Percentiles rank a stretch among this genome's conserved stretches.
phyloP scores from a whole-genome alignment of 768 basidiomycete genomes.

The Tephrocybe sp. region DNA sequence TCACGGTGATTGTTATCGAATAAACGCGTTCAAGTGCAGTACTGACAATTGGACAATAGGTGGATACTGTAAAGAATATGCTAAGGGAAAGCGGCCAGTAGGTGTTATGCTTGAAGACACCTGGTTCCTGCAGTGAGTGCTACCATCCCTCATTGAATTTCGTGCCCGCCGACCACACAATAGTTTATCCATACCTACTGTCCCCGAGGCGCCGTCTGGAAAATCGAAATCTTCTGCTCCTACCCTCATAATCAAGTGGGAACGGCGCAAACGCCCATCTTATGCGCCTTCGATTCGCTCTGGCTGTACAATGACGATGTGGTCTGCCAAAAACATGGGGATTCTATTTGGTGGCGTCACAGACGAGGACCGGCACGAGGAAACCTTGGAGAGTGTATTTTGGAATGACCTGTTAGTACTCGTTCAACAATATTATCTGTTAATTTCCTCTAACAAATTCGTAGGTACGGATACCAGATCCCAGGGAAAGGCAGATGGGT shows the following conservation, averaged over 20 bases:
- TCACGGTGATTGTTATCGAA: constrained; percentile 49
- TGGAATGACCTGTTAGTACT: constrained; percentile 76
- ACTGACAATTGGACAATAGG: constrained; percentile 36
- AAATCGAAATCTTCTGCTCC: constrained; percentile 40
- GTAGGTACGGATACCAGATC: constrained; percentile 77
- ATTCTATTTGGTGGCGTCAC: constrained; percentile 86
- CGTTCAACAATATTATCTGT: background rate
- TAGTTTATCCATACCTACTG: constrained; percentile 17
- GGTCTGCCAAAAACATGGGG: constrained; percentile 65
- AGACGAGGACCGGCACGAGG: constrained; percentile 84
- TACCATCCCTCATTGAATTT: background rate
- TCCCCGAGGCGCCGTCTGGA: constrained; percentile 14
- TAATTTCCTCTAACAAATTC: background rate
- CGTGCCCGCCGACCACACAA: constrained; percentile 19
- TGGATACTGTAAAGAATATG: constrained; percentile 89
- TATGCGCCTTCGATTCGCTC: constrained; percentile 70
- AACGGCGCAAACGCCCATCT: constrained; percentile 68
- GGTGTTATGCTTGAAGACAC: constrained; percentile 91
- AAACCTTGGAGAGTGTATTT: constrained; percentile 80
- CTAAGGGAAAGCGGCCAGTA: constrained; percentile 78
- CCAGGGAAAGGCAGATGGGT: constrained; percentile 76
- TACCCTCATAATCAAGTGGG: constrained; percentile 73
- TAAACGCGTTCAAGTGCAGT: background rate
- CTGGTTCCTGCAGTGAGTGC: constrained; percentile 73
- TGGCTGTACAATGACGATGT: constrained; percentile 86